These are phyloP conservation scores for Fusarium longipes DNA, from an alignment of 2,329 filamentous ascomycete genomes.

Conservation along the genomic window DNA sequence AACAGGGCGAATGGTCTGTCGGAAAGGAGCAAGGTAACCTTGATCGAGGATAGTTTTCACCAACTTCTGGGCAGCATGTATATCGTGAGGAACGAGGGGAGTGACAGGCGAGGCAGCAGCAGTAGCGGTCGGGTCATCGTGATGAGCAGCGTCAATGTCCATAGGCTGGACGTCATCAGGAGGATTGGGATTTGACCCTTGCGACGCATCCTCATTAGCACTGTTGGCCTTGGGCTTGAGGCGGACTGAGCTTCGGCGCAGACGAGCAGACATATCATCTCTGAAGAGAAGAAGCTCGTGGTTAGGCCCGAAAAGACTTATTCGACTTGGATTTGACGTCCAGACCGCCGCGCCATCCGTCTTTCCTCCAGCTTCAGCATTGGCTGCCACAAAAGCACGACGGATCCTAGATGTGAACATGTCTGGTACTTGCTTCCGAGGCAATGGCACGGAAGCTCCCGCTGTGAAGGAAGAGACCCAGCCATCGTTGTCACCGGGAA, in stretches of 20 bases:
- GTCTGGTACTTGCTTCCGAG: constrained; percentile 79
- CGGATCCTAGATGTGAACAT: constrained; percentile 90
- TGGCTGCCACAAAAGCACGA: constrained; percentile 81
- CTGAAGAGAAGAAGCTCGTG: constrained; percentile 90
- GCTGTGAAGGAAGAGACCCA: constrained; percentile 89
- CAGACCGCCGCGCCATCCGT: constrained; percentile 74
- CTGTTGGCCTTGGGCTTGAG: constrained; percentile 64
- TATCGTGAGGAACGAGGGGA: constrained; percentile 59
- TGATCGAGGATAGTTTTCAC: constrained; percentile 95
- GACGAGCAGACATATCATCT: constrained; percentile 84
- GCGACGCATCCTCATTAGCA: constrained; percentile 49
- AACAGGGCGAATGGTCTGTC: constrained; percentile 80
- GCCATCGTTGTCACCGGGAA: constrained; percentile 97
- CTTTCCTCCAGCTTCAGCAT: constrained; percentile 71
- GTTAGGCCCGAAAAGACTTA: constrained; percentile 86
- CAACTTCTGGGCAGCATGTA: constrained; percentile 75
- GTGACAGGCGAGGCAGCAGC: constrained; percentile 51
- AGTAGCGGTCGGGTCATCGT: constrained; percentile 30
- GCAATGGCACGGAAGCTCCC: constrained; percentile 76
- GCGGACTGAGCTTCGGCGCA: constrained; percentile 80
- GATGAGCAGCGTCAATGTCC: constrained; percentile 54
- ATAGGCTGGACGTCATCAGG: constrained; percentile 47
- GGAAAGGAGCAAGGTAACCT: constrained; percentile 88
- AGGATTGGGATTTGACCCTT: constrained; percentile 19
- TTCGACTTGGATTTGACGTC: constrained; percentile 86